Conservation (phyloP, 306 rosid genomes). For the Vicia faba region DNA sequence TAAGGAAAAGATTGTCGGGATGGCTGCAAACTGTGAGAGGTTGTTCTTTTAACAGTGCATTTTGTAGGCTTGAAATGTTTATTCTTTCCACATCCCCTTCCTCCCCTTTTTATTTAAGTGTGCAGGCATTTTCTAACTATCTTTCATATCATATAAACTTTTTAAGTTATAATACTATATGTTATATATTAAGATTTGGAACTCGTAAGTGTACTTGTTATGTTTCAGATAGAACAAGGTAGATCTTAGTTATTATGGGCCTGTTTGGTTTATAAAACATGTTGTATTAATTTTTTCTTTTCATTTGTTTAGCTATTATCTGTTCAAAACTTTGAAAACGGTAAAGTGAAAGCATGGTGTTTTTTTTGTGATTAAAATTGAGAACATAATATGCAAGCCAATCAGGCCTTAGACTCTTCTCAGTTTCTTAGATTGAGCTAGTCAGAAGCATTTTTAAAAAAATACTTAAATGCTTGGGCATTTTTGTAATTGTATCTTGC, state of each 20-base stretch:
- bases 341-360: neutral
- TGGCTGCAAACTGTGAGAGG: conserved; percentile 91
- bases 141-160: neutral
- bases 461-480: neutral
- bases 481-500: conserved; percentile 17
- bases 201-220: neutral
- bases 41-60: conserved; percentile 35
- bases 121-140: conserved; percentile 2
- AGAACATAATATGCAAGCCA: neutral
- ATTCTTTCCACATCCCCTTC: conserved; percentile 6
- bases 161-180: neutral
- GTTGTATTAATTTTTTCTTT: neutral
- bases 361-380: neutral
- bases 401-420: neutral
- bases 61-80: conserved; percentile 27
- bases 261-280: neutral
- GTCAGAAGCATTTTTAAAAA: neutral
- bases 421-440: conserved; percentile 1
- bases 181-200: too few relatives aligned
- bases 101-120: neutral
- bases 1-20: conserved; percentile 96
- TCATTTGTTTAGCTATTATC: conserved; percentile 9
- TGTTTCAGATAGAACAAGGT: conserved; percentile 6
- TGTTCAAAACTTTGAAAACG: conserved; percentile 1
- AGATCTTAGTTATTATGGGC: neutral